phyloP scores from a whole-genome alignment of 179 eudicot genomes.

The Amaranthus tricolor region DNA sequence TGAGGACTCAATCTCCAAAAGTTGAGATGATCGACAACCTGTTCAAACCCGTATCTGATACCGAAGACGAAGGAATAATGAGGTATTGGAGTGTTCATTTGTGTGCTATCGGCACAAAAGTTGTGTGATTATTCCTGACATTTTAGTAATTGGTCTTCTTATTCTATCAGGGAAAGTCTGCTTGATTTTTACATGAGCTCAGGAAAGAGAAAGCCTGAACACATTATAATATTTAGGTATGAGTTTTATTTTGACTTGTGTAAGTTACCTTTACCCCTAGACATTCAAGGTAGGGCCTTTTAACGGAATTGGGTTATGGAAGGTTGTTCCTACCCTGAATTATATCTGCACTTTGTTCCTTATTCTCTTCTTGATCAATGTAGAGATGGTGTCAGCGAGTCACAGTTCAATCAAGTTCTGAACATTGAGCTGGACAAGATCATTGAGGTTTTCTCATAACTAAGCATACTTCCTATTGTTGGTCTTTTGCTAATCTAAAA shows the following conservation, averaged over 20 bases:
- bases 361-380: background rate
- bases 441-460: conserved; percentile 43
- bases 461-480: background rate
- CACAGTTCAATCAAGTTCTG: conserved; percentile 82
- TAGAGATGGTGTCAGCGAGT: conserved; percentile 92
- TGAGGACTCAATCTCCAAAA: conserved; percentile 82
- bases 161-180: conserved; percentile 47
- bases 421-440: conserved; percentile 78
- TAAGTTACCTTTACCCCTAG: background rate
- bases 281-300: background rate
- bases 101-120: background rate
- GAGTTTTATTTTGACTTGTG: background rate
- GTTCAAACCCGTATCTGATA: conserved; percentile 56
- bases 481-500: background rate
- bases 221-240: conserved; percentile 78
- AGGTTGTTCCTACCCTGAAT: background rate
- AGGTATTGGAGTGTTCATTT: conserved; percentile 6
- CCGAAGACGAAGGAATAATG: conserved; percentile 67
- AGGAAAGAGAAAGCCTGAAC: conserved; percentile 72
- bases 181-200: conserved; percentile 67
- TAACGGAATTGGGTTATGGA: too few species aligned
- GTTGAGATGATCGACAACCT: conserved; percentile 79
- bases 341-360: background rate
- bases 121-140: background rate
- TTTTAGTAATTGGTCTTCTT: background rate